Conservation (phyloP, 208 protist species). For the Trypanosoma grayi region DNA sequence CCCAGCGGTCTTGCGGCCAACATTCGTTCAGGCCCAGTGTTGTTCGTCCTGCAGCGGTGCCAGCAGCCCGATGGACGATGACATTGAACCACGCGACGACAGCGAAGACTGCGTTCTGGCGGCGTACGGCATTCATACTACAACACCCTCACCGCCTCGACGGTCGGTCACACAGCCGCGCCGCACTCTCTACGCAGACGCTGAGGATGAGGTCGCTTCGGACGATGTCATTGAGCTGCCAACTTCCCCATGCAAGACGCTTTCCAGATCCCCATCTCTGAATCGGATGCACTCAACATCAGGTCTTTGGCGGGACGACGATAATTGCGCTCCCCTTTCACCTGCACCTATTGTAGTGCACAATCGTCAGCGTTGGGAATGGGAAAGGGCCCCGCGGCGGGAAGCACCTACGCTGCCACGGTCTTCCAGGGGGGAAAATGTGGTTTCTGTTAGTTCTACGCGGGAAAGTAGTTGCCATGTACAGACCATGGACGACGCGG, state of each 20-base stretch:
- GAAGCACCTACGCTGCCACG: neutral
- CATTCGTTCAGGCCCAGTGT: neutral
- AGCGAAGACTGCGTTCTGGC: conserved; percentile 8
- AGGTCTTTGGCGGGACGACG: neutral
- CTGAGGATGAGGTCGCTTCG: neutral
- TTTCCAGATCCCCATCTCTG: neutral
- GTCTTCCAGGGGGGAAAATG: too few relatives aligned
- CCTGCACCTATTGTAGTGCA: neutral
- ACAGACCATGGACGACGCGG: neutral
- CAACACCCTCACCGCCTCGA: neutral
- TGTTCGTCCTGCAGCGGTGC: neutral
- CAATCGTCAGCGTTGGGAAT: neutral
- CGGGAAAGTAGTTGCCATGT: neutral
- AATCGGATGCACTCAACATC: neutral
- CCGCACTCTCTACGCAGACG: conserved; percentile 8
- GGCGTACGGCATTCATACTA: neutral
- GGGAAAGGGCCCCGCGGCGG: neutral
- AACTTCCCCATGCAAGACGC: conserved; percentile 16
- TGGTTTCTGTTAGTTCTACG: too few relatives aligned
- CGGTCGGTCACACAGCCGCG: conserved; percentile 11
- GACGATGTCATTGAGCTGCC: conserved; percentile 12
- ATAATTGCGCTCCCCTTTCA: neutral
- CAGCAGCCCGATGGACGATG: neutral
- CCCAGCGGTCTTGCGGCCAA: neutral
- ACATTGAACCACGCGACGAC: neutral